Evolutionary conservation across 768 basidiomycete genomes (phyloP).

Genomic region (Pleurotus sapidus): DNA sequence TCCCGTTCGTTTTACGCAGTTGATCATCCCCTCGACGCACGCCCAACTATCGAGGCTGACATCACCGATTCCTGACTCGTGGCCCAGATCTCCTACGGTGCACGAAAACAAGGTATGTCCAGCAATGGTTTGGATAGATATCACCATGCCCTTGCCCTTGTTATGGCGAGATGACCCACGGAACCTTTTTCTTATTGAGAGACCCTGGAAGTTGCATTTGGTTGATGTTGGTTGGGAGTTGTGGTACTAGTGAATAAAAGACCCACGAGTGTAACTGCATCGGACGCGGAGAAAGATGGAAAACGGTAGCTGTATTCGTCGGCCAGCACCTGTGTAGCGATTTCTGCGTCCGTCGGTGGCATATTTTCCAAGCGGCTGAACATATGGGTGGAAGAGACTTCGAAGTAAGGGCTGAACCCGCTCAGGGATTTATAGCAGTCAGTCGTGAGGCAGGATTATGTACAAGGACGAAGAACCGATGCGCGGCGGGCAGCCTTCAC

Average conservation of each 20-base stretch:
- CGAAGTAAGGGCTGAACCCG: constrained; percentile 3
- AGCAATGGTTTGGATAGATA: constrained; percentile 75
- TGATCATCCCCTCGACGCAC: constrained; percentile 75
- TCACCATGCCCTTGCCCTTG: constrained; percentile 78
- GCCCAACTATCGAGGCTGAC: constrained; percentile 82
- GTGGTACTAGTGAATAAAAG: background rate
- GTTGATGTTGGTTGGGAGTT: background rate
- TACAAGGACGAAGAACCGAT: background rate
- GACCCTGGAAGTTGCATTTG: constrained; percentile 33
- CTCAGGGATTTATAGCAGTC: background rate
- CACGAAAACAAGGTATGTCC: constrained; percentile 81
- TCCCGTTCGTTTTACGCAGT: constrained; percentile 74
- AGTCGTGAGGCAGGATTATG: background rate
- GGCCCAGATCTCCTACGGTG: constrained; percentile 79
- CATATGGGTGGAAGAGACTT: constrained; percentile 31
- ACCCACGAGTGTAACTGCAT: constrained; percentile 73
- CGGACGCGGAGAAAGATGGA: constrained; percentile 68
- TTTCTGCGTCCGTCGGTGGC: constrained; percentile 67
- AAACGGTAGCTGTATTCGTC: constrained; percentile 75
- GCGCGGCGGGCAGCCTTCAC: background rate
- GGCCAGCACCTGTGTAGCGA: constrained; percentile 65
- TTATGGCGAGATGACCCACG: constrained; percentile 65
- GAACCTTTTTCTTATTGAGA: constrained; percentile 83
- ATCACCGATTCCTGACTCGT: constrained; percentile 62
- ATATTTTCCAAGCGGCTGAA: constrained; percentile 63